A percentile compares a stretch with the other conserved stretches of the same genome.
Conservation (phyloP, 2,329 filamentous ascomycete species). For the Blastomyces parvus region DNA sequence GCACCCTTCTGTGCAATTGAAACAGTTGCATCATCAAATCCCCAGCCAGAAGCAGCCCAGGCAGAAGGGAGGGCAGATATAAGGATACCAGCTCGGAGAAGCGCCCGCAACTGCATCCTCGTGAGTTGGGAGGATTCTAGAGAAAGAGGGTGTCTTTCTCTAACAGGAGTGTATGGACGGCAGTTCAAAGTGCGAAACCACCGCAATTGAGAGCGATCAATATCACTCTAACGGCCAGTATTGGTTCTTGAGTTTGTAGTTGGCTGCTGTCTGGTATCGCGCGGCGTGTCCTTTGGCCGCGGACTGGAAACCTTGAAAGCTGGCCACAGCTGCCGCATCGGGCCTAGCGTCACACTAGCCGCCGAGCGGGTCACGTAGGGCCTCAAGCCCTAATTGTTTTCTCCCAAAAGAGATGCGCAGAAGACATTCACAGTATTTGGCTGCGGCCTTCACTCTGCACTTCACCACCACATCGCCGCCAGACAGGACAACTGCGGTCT, state of each 20-base stretch:
- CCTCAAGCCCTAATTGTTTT: constrained; percentile 8
- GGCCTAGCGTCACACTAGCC: constrained; percentile 5
- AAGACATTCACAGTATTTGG: not conserved
- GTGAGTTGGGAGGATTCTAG: not conserved
- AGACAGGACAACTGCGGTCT: not conserved
- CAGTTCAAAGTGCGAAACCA: not conserved
- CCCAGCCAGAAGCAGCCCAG: constrained; percentile 47
- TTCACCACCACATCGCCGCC: not conserved
- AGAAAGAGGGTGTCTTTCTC: not conserved
- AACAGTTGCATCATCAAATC: constrained; percentile 55
- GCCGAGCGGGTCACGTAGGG: not conserved
- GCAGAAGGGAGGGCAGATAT: constrained; percentile 26
- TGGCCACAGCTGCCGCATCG: not conserved
- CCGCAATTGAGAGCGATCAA: not conserved
- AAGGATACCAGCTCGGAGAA: constrained; percentile 30
- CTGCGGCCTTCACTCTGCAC: not conserved
- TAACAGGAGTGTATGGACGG: not conserved
- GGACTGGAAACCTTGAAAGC: constrained; percentile 2
- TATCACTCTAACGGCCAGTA: not conserved
- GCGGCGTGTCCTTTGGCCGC: not conserved
- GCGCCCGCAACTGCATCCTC: constrained; percentile 29
- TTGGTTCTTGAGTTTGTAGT: not conserved
- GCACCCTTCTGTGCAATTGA: constrained; percentile 51
- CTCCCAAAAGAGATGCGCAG: not conserved
- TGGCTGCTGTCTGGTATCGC: not conserved